A percentile compares a stretch with the other conserved stretches of the same genome.
Evolutionary conservation across 1,284 basidiomycete genomes (phyloP).

Genomic region (Thecaphora thlaspeos): DNA sequence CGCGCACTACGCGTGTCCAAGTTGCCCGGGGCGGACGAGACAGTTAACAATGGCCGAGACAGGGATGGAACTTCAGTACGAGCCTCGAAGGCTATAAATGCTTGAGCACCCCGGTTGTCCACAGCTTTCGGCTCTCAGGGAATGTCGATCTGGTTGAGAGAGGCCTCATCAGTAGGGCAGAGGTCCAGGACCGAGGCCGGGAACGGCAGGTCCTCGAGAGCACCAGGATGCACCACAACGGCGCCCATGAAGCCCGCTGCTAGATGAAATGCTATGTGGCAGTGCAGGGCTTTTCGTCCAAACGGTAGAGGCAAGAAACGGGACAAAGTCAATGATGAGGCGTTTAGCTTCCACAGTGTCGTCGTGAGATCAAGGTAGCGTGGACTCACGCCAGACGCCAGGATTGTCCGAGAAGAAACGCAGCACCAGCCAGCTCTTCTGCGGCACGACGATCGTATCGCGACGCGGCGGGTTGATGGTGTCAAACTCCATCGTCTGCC

Average conservation of each 20-base stretch:
- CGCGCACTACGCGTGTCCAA: too few species aligned
- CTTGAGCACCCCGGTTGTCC: too few species aligned
- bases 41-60: too few species aligned
- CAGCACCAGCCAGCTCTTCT: slow-evolving; percentile 39
- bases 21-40: too few species aligned
- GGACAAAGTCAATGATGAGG: too few species aligned
- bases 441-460: slow-evolving; percentile 57
- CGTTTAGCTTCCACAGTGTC: too few species aligned
- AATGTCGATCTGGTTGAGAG: slow-evolving; percentile 9
- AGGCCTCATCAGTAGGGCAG: slow-evolving; percentile 10
- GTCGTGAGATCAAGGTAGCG: too few species aligned
- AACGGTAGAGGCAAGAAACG: slow-evolving; percentile 29
- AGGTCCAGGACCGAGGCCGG: slow-evolving; percentile 31
- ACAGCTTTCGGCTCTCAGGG: background rate
- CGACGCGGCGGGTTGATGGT: slow-evolving; percentile 57
- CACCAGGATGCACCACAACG: slow-evolving; percentile 43
- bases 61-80: too few species aligned
- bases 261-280: slow-evolving; percentile 46
- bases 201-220: slow-evolving; percentile 24
- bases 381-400: slow-evolving; percentile 44
- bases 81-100: too few species aligned
- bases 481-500: slow-evolving; percentile 3
- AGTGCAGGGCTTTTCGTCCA: slow-evolving; percentile 41
- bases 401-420: slow-evolving; percentile 47
- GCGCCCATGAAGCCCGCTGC: slow-evolving; percentile 43